A percentile compares a stretch with the other conserved stretches of the same genome.
Evolutionary conservation across 371 early-diverging fungal genomes (phyloP).

Genomic region (Lichtheimia corymbifera): DNA sequence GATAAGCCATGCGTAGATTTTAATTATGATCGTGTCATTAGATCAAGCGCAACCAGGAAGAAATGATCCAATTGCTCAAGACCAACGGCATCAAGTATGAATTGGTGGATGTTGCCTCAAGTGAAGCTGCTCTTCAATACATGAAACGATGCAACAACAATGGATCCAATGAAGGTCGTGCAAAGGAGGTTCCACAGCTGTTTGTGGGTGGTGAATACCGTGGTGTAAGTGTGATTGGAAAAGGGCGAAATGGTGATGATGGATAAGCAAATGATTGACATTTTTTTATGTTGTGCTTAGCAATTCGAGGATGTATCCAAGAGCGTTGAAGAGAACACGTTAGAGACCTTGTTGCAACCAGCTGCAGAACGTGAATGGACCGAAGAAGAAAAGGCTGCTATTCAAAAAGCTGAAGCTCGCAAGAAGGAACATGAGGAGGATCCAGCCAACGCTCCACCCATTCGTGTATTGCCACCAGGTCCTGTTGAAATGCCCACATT

Average conservation of each 20-base stretch:
- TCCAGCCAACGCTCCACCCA: conserved; percentile 16
- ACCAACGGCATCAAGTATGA: conserved; percentile 32
- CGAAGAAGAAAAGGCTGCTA: conserved; percentile 32
- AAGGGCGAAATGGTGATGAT: conserved; percentile 18
- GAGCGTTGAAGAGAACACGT: conserved; percentile 5
- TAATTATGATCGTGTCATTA: conserved; percentile 5
- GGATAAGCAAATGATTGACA: not conserved
- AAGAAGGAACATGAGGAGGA: not conserved
- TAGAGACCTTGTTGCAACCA: conserved; percentile 12
- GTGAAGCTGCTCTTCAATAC: conserved; percentile 45
- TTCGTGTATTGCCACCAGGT: conserved; percentile 26
- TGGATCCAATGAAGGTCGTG: conserved; percentile 18
- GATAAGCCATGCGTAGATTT: no score
- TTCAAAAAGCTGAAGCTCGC: conserved; percentile 32
- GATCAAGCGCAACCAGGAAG: conserved; percentile 51
- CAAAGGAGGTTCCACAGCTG: conserved; percentile 34
- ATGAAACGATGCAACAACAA: conserved; percentile 40
- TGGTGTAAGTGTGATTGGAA: conserved; percentile 24
- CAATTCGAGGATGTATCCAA: conserved; percentile 21
- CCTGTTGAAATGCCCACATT: conserved; percentile 20
- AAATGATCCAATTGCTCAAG: conserved; percentile 37
- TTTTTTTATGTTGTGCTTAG: conserved; percentile 9
- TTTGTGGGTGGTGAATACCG: conserved; percentile 46
- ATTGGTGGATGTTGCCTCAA: conserved; percentile 45
- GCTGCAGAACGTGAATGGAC: conserved; percentile 27